A percentile compares a stretch with the other conserved stretches of the same genome.
Conservation (phyloP, 768 basidiomycete species). For the Boletales sp. region DNA sequence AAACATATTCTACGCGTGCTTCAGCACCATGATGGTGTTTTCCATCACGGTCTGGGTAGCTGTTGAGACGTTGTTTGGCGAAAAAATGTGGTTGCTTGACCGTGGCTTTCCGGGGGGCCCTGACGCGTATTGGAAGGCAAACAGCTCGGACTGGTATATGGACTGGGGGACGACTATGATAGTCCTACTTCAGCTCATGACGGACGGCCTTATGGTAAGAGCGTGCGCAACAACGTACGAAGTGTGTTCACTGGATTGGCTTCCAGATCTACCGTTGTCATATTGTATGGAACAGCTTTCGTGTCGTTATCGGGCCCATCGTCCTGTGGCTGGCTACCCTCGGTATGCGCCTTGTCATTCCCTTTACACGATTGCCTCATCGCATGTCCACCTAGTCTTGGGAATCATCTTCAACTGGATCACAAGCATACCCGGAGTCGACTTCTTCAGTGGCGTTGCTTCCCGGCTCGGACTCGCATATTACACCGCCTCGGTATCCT, state of each 20-base stretch:
- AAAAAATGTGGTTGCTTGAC: slow-evolving; percentile 36
- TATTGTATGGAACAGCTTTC: slow-evolving; percentile 29
- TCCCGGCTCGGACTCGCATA: slow-evolving; percentile 16
- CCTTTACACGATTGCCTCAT: background rate
- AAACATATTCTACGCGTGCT: slow-evolving; percentile 19
- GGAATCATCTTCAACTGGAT: slow-evolving; percentile 12
- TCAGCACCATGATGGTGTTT: slow-evolving; percentile 25
- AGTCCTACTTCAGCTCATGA: slow-evolving; percentile 32
- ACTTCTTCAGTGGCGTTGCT: slow-evolving; percentile 15
- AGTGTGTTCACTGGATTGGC: slow-evolving; percentile 2
- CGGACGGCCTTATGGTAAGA: slow-evolving; percentile 29
- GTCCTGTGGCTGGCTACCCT: slow-evolving; percentile 23
- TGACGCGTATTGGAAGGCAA: slow-evolving; percentile 24
- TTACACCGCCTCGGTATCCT: slow-evolving; percentile 7
- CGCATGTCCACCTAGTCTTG: slow-evolving; percentile 6
- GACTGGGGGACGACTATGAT: slow-evolving; percentile 23
- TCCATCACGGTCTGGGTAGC: slow-evolving; percentile 29
- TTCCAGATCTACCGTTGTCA: slow-evolving; percentile 39
- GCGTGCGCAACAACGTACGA: background rate
- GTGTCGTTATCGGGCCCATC: slow-evolving; percentile 10
- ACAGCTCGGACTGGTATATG: slow-evolving; percentile 26
- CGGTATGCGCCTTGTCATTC: slow-evolving; percentile 6
- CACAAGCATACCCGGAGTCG: slow-evolving; percentile 11
- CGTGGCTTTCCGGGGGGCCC: slow-evolving; percentile 34
- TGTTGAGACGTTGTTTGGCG: slow-evolving; percentile 18